Evolutionary conservation across 1,284 basidiomycete species (phyloP).

Genomic region (Termitomyces sp.): DNA sequence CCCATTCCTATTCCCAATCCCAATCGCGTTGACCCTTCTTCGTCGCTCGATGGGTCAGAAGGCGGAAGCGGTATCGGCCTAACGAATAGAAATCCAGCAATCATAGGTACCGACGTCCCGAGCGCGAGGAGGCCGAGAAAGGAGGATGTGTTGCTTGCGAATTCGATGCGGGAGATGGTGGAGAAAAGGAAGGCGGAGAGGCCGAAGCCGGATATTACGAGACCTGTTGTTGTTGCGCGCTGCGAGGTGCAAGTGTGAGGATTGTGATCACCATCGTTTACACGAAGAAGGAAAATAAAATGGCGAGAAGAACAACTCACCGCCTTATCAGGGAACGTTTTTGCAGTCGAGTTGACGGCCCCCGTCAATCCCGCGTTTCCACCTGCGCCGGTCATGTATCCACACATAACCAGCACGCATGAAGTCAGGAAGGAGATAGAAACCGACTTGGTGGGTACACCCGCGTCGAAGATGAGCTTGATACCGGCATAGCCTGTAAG

Average conservation of each 20-base stretch:
- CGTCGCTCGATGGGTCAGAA: not conserved
- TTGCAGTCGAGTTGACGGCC: conserved; percentile 51
- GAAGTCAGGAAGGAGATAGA: conserved; percentile 26
- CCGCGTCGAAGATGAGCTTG: conserved; percentile 48
- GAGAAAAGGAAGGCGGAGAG: conserved; percentile 41
- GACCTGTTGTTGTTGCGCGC: conserved; percentile 35
- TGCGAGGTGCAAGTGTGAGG: conserved; percentile 9
- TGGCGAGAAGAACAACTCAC: no score
- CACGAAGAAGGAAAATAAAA: not conserved
- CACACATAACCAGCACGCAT: conserved; percentile 36
- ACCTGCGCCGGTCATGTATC: conserved; percentile 47
- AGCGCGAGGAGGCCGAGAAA: conserved; percentile 35
- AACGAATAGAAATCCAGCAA: conserved; percentile 37
- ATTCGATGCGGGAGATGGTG: conserved; percentile 31
- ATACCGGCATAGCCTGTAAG: conserved; percentile 62
- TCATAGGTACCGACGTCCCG: conserved; percentile 38
- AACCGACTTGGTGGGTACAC: conserved; percentile 23
- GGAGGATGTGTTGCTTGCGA: conserved; percentile 36
- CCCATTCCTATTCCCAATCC: not conserved
- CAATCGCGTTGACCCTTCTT: conserved; percentile 3
- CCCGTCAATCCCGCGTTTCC: conserved; percentile 45
- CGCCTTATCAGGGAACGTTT: conserved; percentile 40
- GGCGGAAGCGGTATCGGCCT: conserved; percentile 33
- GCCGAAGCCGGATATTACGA: conserved; percentile 39
- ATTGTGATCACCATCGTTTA: not conserved